Evolutionary conservation across 768 basidiomycete species (phyloP), one percentile per base, ranked within the genome.

Genomic region (Amanita rubescens): DNA sequence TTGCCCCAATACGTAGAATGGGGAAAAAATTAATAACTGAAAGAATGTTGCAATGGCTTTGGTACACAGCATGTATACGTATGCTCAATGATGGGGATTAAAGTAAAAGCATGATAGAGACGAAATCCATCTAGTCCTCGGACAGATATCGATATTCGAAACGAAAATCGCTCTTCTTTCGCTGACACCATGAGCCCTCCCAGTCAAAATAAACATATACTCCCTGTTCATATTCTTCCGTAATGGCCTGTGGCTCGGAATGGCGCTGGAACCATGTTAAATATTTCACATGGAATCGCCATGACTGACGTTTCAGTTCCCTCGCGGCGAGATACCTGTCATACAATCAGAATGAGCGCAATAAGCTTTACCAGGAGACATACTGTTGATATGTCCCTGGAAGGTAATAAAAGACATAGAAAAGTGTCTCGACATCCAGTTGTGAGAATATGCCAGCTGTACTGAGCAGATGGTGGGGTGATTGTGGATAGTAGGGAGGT

Each of bases 201-300:
- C 94, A 97, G 71, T 97, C 95, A 68, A 98, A 97, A 77, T 99
- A 99, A 32, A 96, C 90, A 69, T 99, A 99, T 12, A 96, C 93
- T 12, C 96, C 96, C 72, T 98, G 94, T 70, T 99, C 96, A 68
- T 97, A 99, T 67, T 98, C 95, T 62, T 98, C 95, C 49, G 96
- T 99, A 67, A 99, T 97, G 1, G 94, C 94, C 64, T 95, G 92
- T 8, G 96, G 96, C 64, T 98, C 94, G 20, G 92, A 94, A 63
- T 96, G 92, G 34, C 96, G 83, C 69, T 98, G 96, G 82, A 99
- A 99, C 94, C 96, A 99, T 27, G 96, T 99, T 56, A 99, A 74
- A 67, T 97, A 99, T 71, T 98, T 97, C 57, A 97, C 90, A 69
- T 99, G 96, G 77, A 98, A 99, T 46, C 96, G 84, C 96, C 96